Base-by-base conservation (phyloP, 2,329 filamentous ascomycete species). In the Alternaria rosae region DNA sequence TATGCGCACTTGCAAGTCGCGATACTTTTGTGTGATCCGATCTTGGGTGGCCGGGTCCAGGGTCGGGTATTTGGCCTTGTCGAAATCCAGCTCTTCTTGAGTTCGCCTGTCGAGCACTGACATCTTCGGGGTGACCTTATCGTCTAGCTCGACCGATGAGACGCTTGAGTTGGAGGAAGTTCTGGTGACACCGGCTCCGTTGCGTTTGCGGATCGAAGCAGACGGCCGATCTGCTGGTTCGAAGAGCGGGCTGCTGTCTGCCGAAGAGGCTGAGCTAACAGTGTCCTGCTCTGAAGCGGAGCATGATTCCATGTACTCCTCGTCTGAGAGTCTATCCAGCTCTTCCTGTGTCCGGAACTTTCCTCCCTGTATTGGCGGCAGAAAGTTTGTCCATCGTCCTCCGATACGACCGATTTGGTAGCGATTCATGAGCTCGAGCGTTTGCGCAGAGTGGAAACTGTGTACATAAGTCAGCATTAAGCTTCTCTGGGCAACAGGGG, bases 291-390 rank as follows among this genome's bases (percentile, higher is more conserved):
- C 76, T 10, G 74, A 72, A 6, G 58, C 66, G 4, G 67, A 66
- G 42, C 35, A 65, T 15, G 68, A 62, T 5, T 62, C 65, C 7
- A 56, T 13, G 42, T 70, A 70, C 23, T 73, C 66, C 20, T 82
- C 74, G 32, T 84, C 81, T 9, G 78, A 77, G 12, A 70, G 54
- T 23, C 59, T 65, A 32, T 62, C 57, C 48, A 75, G 66, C 57
- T 85, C 80, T 54, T 79, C 76, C 62, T 84, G 84, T 21, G 82
- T 80, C 67, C 90, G 86, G 79, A 94, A 97, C 61, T 85, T 85
- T 43, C 94, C 94, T 59, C 93, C 94, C 79, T 98, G 94, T 54
- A 98, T 94, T 0, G 95, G 94, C 5, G 95, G 94, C 7, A 92
- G 74, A 76, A 97, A 97, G 79, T 97, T 97, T 64, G 83, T 82